Evolutionary conservation across 495 filamentous ascomycete genomes (phyloP).

Genomic region (Lepidopterella palustris): DNA sequence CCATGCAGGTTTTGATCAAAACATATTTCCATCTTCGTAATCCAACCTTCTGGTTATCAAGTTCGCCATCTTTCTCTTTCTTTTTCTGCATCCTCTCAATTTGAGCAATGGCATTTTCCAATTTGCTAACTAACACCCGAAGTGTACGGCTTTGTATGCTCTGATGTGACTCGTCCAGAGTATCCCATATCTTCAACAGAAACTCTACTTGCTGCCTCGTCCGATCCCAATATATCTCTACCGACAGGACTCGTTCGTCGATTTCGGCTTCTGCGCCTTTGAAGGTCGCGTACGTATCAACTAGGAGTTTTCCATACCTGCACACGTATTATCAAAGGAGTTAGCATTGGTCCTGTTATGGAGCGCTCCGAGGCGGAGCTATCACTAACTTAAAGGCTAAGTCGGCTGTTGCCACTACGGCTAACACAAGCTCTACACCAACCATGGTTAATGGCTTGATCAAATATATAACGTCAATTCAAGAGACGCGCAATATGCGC

Average conservation of each 20-base stretch:
- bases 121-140: slow-evolving; percentile 30
- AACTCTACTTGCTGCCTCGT: slow-evolving; percentile 36
- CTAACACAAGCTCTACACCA: slow-evolving; percentile 20
- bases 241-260: slow-evolving; percentile 31
- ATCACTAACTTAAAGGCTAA: slow-evolving; percentile 30
- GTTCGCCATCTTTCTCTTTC: slow-evolving; percentile 12
- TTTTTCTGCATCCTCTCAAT: slow-evolving; percentile 29
- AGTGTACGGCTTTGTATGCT: slow-evolving; percentile 34
- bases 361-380: not conserved
- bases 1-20: slow-evolving; percentile 22
- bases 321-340: not conserved
- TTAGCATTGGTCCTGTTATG: not conserved
- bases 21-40: slow-evolving; percentile 29
- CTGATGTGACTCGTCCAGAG: slow-evolving; percentile 37
- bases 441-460: not conserved
- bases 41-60: slow-evolving; percentile 13
- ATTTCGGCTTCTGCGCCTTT: slow-evolving; percentile 31
- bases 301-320: slow-evolving; percentile 34
- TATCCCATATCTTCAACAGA: slow-evolving; percentile 30
- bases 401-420: slow-evolving; percentile 27
- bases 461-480: not conserved
- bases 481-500: not conserved
- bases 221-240: slow-evolving; percentile 37
- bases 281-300: slow-evolving; percentile 29
- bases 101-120: slow-evolving; percentile 28